Conservation (phyloP, 2,329 filamentous ascomycete genomes). For the Thermomyces lanuginosus region DNA sequence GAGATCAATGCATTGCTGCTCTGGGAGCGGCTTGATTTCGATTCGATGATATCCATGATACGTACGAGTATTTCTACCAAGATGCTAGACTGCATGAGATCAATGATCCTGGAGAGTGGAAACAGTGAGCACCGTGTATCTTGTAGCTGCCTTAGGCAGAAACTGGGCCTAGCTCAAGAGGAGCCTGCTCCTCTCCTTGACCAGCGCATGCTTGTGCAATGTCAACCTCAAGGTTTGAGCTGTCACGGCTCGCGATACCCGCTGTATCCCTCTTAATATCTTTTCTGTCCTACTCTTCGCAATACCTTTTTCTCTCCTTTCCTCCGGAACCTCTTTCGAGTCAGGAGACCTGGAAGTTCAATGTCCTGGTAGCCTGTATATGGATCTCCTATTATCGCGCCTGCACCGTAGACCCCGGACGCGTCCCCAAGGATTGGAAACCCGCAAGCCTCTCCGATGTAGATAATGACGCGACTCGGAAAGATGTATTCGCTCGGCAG, state of each 20-base stretch:
- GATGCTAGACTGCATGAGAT: too few relatives aligned
- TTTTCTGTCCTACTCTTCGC: constrained; percentile 44
- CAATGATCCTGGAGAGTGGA: too few relatives aligned
- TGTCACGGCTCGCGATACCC: constrained; percentile 35
- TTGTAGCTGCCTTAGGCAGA: too few relatives aligned
- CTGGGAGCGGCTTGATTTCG: too few relatives aligned
- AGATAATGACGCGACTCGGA: constrained; percentile 9
- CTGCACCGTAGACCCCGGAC: constrained; percentile 44
- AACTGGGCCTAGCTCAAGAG: too few relatives aligned
- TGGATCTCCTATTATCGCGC: constrained; percentile 43
- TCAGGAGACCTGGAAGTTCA: constrained; percentile 38
- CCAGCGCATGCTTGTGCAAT: constrained; percentile 9
- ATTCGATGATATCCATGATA: too few relatives aligned
- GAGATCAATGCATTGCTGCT: constrained; percentile 5
- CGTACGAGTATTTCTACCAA: too few relatives aligned
- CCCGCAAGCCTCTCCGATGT: constrained; percentile 8
- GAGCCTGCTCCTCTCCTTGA: too few relatives aligned
- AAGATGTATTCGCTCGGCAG: constrained; percentile 14
- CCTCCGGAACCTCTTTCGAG: constrained; percentile 37
- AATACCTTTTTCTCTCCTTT: constrained; percentile 39
- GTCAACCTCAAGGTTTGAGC: constrained; percentile 12
- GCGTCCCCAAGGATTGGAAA: constrained; percentile 31
- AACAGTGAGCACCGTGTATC: too few relatives aligned
- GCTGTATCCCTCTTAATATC: constrained; percentile 38
- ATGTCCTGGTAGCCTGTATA: constrained; percentile 37